Percentiles rank a stretch among this genome's conserved stretches.
These are phyloP conservation scores for Penicillium argentinense DNA, from an alignment of 495 filamentous ascomycete species.

Conservation along the genomic window DNA sequence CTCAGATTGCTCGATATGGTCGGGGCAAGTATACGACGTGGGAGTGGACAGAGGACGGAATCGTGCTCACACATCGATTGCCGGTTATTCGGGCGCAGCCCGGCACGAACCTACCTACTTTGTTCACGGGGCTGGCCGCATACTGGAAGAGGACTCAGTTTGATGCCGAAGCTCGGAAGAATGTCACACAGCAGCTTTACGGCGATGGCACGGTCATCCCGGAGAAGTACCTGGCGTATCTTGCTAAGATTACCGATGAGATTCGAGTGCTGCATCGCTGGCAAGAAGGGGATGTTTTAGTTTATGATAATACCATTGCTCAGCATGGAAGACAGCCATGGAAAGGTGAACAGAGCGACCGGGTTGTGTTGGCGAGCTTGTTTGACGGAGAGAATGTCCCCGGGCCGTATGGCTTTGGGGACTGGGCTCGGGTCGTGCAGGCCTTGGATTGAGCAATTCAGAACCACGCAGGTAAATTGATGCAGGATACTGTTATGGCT, in stretches of 20 bases:
- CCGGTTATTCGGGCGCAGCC: constrained; percentile 50
- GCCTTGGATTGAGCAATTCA: constrained; percentile 27
- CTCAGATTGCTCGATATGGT: constrained; percentile 47
- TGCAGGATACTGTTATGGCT: too few relatives aligned
- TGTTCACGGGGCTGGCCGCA: constrained; percentile 52
- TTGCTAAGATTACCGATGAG: constrained; percentile 50
- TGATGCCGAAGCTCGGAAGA: constrained; percentile 19
- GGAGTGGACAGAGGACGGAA: constrained; percentile 47
- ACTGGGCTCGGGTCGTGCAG: constrained; percentile 48
- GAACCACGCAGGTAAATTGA: too few relatives aligned
- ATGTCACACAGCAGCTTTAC: constrained; percentile 32
- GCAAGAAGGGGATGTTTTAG: constrained; percentile 41
- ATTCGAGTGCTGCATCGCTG: constrained; percentile 46
- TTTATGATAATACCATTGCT: constrained; percentile 48
- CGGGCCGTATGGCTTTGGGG: constrained; percentile 41
- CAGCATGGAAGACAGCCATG: constrained; percentile 50
- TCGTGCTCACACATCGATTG: constrained; percentile 42
- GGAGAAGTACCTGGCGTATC: constrained; percentile 42
- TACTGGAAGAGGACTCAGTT: constrained; percentile 40
- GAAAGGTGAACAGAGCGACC: constrained; percentile 44
- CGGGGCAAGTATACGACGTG: constrained; percentile 40
- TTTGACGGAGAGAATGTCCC: constrained; percentile 44
- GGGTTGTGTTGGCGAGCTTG: constrained; percentile 45
- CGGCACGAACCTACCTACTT: constrained; percentile 45
- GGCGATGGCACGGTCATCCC: constrained; percentile 55